Evolutionary conservation across 192 early-diverging fungal genomes (phyloP).

Genomic region (Coemansia sp.): DNA sequence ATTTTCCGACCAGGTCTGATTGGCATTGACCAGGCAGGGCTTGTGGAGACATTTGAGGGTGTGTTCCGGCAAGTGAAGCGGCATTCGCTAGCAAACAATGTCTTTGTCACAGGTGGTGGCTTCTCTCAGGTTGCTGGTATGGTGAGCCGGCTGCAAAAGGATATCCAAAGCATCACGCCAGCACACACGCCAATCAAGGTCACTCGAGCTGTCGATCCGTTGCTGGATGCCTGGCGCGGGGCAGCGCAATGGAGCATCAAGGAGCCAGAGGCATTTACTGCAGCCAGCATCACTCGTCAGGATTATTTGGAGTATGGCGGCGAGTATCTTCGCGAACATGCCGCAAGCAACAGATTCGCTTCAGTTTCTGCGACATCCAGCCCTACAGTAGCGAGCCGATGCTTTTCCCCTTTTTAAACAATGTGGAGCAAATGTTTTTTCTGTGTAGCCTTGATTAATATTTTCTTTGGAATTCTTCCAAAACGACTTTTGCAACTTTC

Average conservation of each 20-base stretch:
- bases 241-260: slow-evolving; percentile 69
- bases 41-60: slow-evolving; percentile 75
- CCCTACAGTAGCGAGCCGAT: too few species aligned
- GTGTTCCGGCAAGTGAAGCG: slow-evolving; percentile 52
- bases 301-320: slow-evolving; percentile 84
- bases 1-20: slow-evolving; percentile 86
- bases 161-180: slow-evolving; percentile 67
- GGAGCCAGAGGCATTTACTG: slow-evolving; percentile 40
- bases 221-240: slow-evolving; percentile 83
- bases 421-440: not conserved
- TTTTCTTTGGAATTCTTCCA: too few species aligned
- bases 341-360: slow-evolving; percentile 69
- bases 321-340: slow-evolving; percentile 84
- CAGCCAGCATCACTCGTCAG: slow-evolving; percentile 61
- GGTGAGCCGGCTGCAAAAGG: slow-evolving; percentile 60
- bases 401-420: not conserved
- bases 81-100: slow-evolving; percentile 47
- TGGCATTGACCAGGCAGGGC: slow-evolving; percentile 86
- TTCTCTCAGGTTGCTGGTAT: slow-evolving; percentile 64
- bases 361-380: not conserved
- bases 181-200: slow-evolving; percentile 58
- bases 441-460: too few species aligned
- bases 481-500: too few species aligned
- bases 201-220: slow-evolving; percentile 65
- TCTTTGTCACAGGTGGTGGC: slow-evolving; percentile 81